These are phyloP conservation scores for Pinguiococcus pyrenoidosus DNA, from an alignment of 108 stramenopile species.

Conservation along the genomic window DNA sequence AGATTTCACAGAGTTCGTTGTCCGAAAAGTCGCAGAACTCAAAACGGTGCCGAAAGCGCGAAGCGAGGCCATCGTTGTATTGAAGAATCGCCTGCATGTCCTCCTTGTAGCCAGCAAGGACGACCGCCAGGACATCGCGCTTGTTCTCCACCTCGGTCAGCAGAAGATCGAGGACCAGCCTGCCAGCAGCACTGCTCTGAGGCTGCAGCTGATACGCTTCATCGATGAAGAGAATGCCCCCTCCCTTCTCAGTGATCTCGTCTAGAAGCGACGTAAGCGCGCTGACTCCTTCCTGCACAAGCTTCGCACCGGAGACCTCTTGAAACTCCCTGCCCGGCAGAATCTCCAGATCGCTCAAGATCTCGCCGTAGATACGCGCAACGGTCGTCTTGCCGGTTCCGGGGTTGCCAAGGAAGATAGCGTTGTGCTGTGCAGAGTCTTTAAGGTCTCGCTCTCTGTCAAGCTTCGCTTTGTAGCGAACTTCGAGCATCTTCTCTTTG, in stretches of 20 bases:
- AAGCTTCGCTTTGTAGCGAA: constrained; percentile 27
- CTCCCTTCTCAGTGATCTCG: constrained; percentile 6
- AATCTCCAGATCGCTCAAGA: constrained; percentile 47
- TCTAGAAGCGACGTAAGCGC: background rate
- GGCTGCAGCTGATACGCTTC: constrained; percentile 6
- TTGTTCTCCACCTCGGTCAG: constrained; percentile 27
- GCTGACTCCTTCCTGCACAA: constrained; percentile 1
- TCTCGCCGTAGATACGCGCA: constrained; percentile 70
- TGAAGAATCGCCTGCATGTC: constrained; percentile 26
- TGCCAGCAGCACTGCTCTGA: background rate
- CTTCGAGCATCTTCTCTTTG: constrained; percentile 8
- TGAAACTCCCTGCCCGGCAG: background rate
- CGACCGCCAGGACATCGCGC: constrained; percentile 21
- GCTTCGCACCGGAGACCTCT: constrained; percentile 9
- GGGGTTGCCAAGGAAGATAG: constrained; percentile 67
- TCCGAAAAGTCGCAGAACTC: constrained; percentile 16
- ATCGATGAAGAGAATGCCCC: constrained; percentile 28
- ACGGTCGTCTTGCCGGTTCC: constrained; percentile 91
- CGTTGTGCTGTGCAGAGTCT: constrained; percentile 12
- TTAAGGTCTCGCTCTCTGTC: background rate
- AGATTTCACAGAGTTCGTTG: constrained; percentile 8
- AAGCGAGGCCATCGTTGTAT: constrained; percentile 25
- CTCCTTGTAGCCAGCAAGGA: constrained; percentile 26
- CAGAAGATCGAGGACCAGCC: constrained; percentile 17
- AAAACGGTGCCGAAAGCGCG: constrained; percentile 15